Evolutionary conservation across 192 early-diverging fungal species (phyloP), one percentile per base, ranked within the genome.

Genomic region (Funneliformis mosseae): DNA sequence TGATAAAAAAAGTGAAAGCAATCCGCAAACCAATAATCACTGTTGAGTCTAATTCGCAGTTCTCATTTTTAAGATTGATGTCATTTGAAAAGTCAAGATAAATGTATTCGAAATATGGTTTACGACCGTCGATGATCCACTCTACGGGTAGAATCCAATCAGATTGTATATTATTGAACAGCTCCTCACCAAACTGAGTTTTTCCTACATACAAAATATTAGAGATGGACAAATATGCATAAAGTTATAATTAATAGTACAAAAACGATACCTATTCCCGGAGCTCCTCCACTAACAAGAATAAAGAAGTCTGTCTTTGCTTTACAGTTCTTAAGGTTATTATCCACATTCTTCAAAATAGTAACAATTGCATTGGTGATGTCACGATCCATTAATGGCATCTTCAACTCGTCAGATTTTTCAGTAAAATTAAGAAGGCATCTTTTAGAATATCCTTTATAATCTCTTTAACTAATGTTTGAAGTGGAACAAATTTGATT

Each of bases 241-340:
- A 79, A 62, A 45, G 50, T 63, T 63, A 9, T 62, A n/a, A n/a
- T n/a, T n/a, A n/a, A n/a, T 63, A 27, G 41, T 69, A 46, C 33
- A 43, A 69, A 66, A 71, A 7, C 66, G 10, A 71, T 79, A 79
- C 78, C 78, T 69, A 79, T 79, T 43, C 78, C 78, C 42, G 78
- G 78, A 16, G 78, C 66, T 70, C 78, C 78, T 79, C 78, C 78
- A 14, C 78, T 69, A 70, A 79, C 78, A 14, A 79, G 78, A 43
- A 79, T 69, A 23, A 25, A 18, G 43, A 69, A 79, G 48, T 79
- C 78, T 28, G 60, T 25, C 55, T 77, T 64, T n/a, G n/a, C n/a
- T n/a, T n/a, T n/a, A n/a, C n/a, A n/a, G n/a, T n/a, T n/a, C n/a
- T n/a, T n/a, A n/a, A n/a, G n/a, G n/a, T n/a, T n/a, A n/a, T n/a